A percentile compares a stretch with the other conserved stretches of the same genome.
phyloP scores from a whole-genome alignment of 2,329 filamentous ascomycete genomes.

The Blastomyces parvus region DNA sequence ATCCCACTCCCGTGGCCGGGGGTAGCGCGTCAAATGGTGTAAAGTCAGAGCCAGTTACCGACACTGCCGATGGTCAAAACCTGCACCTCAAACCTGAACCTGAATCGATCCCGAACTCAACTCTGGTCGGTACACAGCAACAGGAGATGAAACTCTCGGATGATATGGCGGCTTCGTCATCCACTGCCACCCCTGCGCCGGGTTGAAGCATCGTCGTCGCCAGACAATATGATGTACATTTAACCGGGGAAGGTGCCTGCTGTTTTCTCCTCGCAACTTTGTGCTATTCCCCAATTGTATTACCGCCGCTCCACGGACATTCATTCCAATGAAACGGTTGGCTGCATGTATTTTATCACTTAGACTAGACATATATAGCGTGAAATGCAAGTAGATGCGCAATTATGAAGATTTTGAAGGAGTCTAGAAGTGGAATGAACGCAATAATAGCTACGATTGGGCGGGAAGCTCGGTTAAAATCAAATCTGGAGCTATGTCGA shows the following conservation, averaged over 20 bases:
- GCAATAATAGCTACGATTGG: not conserved
- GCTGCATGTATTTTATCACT: not conserved
- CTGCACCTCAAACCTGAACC: not conserved
- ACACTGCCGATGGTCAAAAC: not conserved
- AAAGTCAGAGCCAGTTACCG: not conserved
- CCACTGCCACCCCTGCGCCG: not conserved
- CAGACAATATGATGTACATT: not conserved
- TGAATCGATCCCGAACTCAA: conserved; percentile 1
- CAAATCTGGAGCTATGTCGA: not conserved
- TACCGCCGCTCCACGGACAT: not conserved
- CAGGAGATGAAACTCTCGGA: not conserved
- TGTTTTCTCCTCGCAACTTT: not conserved
- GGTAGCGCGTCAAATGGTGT: conserved; percentile 1
- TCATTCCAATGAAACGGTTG: not conserved
- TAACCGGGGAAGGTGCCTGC: not conserved
- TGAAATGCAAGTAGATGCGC: not conserved
- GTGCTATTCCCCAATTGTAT: not conserved
- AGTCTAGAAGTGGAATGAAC: not conserved
- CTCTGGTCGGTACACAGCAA: not conserved
- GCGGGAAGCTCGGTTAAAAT: not conserved
- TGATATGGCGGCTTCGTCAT: not conserved
- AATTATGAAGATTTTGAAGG: not conserved
- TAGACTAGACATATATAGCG: not conserved
- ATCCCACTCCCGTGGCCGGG: not conserved
- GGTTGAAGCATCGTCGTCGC: not conserved